A percentile compares a stretch with the other conserved stretches of the same genome.
Evolutionary conservation across 2,329 filamentous ascomycete species (phyloP).

Genomic region (Simplicillium aogashimaense): DNA sequence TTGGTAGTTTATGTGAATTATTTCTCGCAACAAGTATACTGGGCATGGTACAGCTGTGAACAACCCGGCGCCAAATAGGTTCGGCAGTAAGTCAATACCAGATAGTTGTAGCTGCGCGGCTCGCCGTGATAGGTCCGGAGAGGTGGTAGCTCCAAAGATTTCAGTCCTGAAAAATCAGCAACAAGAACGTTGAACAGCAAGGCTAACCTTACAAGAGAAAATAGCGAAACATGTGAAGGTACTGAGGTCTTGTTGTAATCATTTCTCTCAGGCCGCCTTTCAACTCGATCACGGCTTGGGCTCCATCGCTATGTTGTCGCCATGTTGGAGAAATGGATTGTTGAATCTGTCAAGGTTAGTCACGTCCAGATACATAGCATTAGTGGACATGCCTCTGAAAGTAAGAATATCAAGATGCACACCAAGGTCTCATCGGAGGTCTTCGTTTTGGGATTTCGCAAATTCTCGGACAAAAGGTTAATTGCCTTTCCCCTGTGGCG

Average conservation of each 20-base stretch:
- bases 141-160: slow-evolving; percentile 2
- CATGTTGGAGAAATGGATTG: slow-evolving; percentile 9
- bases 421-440: slow-evolving; percentile 1
- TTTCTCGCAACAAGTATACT: slow-evolving; percentile 7
- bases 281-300: slow-evolving; percentile 7
- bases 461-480: slow-evolving; percentile 5
- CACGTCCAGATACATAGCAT: not conserved
- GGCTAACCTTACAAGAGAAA: slow-evolving; percentile 7
- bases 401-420: slow-evolving; percentile 8
- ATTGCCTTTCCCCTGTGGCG: slow-evolving; percentile 10
- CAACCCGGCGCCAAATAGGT: slow-evolving; percentile 10
- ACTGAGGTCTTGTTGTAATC: not conserved
- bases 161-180: not conserved
- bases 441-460: not conserved
- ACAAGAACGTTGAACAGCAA: not conserved
- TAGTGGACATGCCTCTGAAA: slow-evolving; percentile 9
- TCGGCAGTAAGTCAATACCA: slow-evolving; percentile 5
- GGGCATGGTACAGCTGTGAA: slow-evolving; percentile 13
- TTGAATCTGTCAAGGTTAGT: slow-evolving; percentile 4
- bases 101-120: slow-evolving; percentile 7
- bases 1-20: slow-evolving; percentile 13
- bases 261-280: slow-evolving; percentile 7
- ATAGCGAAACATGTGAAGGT: slow-evolving; percentile 6
- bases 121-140: slow-evolving; percentile 3
- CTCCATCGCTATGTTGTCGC: slow-evolving; percentile 9